Evolutionary conservation across 225 moss, liverwort and hornwort genomes (phyloP), one percentile per base, ranked within the genome.

Genomic region (Sphagnum tenellum): DNA sequence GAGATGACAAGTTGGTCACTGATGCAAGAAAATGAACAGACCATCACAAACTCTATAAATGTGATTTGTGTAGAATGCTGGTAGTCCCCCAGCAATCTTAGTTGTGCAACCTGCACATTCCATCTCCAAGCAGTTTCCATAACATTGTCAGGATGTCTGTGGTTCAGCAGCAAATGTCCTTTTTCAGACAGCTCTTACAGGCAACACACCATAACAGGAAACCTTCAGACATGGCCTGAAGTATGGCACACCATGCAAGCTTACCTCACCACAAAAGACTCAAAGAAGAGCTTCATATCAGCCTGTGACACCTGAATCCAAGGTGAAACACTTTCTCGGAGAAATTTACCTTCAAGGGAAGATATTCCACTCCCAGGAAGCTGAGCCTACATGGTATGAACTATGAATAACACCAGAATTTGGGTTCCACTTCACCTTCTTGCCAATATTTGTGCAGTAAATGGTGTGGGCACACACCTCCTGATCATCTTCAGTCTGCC

Each of bases 361-460:
- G 29, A 29, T 29, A 29, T 29, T 29, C 29, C 29, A 29, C 29
- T 29, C 29, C 29, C 29, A 29, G 29, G 29, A 29, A 29, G 29
- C 29, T 29, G 29, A 29, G 44, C 45, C 10, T 7, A 61, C 61
- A 10, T 46, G 8, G 44, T 7, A 29, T 29, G 29, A 29, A 29
- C 29, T 29, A 1, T 1, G 29, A 29, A 29, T 29, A 29, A 29
- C 29, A 29, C 29, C 29, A 29, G 29, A 29, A 29, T 29, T 29
- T 29, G 1, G 73, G 74, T 75, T 89, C 80, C 78, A 93, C 92
- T 76, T 89, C 93, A 95, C 96, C 96, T 96, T 96, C 88, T 96
- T 96, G 83, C 92, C 96, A 74, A 96, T 96, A 79, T 92, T 96
- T 72, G 92, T 96, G 81, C 96, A 96, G 81, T 96, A 96, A 48